These are phyloP conservation scores for Agroathelia rolfsii DNA, from an alignment of 1,284 basidiomycete genomes.

Conservation along the genomic window DNA sequence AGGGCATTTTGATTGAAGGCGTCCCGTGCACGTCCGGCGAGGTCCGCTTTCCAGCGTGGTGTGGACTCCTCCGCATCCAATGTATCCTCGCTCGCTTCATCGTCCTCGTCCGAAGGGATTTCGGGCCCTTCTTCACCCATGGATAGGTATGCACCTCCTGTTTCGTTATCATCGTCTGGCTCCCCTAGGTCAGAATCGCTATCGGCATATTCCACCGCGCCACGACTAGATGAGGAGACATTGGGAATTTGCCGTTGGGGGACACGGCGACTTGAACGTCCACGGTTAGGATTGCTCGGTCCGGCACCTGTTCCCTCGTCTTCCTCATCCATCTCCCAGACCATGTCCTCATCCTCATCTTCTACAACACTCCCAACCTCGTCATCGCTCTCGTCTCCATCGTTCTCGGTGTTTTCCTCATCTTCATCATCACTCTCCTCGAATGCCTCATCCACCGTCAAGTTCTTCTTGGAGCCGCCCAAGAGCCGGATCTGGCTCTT, in stretches of 20 bases:
- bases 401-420: slow-evolving; percentile 15
- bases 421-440: slow-evolving; percentile 15
- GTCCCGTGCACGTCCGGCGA: slow-evolving; percentile 51
- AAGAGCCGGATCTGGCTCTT: slow-evolving; percentile 83
- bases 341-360: slow-evolving; percentile 23
- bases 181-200: slow-evolving; percentile 71
- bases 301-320: slow-evolving; percentile 17
- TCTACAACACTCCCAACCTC: slow-evolving; percentile 19
- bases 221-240: slow-evolving; percentile 25
- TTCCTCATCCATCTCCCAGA: slow-evolving; percentile 15
- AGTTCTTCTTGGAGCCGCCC: slow-evolving; percentile 61
- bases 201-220: slow-evolving; percentile 62
- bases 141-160: slow-evolving; percentile 11
- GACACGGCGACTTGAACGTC: slow-evolving; percentile 39
- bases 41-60: slow-evolving; percentile 75
- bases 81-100: slow-evolving; percentile 33
- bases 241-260: slow-evolving; percentile 29
- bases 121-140: slow-evolving; percentile 49
- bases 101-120: slow-evolving; percentile 41
- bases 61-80: slow-evolving; percentile 31
- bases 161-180: slow-evolving; percentile 33
- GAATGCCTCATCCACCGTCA: slow-evolving; percentile 24
- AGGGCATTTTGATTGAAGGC: slow-evolving; percentile 34
- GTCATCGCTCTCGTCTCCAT: slow-evolving; percentile 17
- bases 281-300: slow-evolving; percentile 26